Percentiles rank a stretch among this genome's conserved stretches.
phyloP scores from a whole-genome alignment of 1,284 basidiomycete genomes.

The Ustilago cynodontis region DNA sequence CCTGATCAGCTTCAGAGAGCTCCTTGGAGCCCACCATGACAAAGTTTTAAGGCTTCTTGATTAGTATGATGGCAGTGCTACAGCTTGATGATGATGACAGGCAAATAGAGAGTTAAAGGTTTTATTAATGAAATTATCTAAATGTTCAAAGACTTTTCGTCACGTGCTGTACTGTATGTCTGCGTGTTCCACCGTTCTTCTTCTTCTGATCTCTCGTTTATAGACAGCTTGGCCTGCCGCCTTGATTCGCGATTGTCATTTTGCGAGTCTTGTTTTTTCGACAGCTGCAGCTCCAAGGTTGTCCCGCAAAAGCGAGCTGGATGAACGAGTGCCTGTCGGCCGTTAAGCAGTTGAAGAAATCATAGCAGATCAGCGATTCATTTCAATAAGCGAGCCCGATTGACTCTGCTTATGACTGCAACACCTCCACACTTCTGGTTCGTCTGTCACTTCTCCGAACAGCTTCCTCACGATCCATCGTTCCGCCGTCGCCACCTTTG shows the following conservation, averaged over 20 bases:
- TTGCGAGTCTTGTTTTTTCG: slow-evolving; percentile 23
- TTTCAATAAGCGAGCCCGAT: not conserved
- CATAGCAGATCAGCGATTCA: not conserved
- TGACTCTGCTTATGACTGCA: not conserved
- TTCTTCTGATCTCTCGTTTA: too few relatives aligned
- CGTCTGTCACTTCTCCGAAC: not conserved
- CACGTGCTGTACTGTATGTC: too few relatives aligned
- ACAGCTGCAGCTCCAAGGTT: slow-evolving; percentile 4
- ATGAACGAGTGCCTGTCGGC: not conserved
- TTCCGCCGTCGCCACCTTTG: not conserved
- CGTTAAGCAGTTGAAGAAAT: not conserved
- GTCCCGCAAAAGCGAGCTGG: not conserved
- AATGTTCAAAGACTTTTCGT: too few relatives aligned
- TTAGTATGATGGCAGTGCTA: too few relatives aligned
- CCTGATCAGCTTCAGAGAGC: too few relatives aligned
- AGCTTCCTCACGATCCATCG: not conserved
- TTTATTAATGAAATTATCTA: too few relatives aligned
- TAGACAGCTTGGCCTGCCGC: too few relatives aligned
- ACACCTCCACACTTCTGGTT: slow-evolving; percentile 5
- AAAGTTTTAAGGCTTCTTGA: too few relatives aligned
- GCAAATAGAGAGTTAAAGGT: too few relatives aligned
- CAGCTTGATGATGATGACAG: too few relatives aligned
- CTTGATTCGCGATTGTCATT: too few relatives aligned
- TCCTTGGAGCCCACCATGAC: too few relatives aligned
- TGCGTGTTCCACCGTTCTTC: not conserved